Evolutionary conservation across 371 early-diverging fungal genomes (phyloP).

Genomic region (Globomyces sp.): DNA sequence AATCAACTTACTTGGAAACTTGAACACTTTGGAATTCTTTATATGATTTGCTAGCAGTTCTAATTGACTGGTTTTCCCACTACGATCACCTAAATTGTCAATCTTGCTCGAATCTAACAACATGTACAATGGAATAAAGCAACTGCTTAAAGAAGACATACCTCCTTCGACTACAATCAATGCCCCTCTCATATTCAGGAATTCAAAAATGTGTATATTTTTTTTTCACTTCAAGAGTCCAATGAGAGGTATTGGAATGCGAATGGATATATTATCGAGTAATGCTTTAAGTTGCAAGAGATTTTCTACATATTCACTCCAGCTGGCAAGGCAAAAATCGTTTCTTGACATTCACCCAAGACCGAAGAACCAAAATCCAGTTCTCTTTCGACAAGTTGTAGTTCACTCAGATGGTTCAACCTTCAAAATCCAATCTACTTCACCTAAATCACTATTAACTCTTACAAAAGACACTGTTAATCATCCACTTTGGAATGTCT

Average conservation of each 20-base stretch:
- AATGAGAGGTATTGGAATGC: background rate
- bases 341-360: conserved; percentile 3
- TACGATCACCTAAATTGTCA: background rate
- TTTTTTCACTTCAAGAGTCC: conserved; percentile 1
- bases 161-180: conserved; percentile 96
- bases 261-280: background rate
- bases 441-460: conserved; percentile 78
- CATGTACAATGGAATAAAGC: too few species aligned
- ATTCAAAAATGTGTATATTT: background rate
- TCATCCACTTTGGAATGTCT: conserved; percentile 92
- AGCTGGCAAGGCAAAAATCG: background rate
- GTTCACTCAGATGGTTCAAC: conserved; percentile 88
- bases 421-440: conserved; percentile 74
- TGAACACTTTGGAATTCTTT: background rate
- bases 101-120: too few species aligned
- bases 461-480: conserved; percentile 90
- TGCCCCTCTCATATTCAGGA: conserved; percentile 63
- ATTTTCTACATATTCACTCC: too few species aligned
- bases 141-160: background rate
- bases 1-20: background rate
- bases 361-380: conserved; percentile 26
- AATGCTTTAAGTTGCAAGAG: too few species aligned
- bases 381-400: conserved; percentile 74
- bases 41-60: conserved; percentile 55
- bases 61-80: conserved; percentile 65